Evolutionary conservation across 2,329 filamentous ascomycete species (phyloP).

Genomic region (Fusarium buxicola): DNA sequence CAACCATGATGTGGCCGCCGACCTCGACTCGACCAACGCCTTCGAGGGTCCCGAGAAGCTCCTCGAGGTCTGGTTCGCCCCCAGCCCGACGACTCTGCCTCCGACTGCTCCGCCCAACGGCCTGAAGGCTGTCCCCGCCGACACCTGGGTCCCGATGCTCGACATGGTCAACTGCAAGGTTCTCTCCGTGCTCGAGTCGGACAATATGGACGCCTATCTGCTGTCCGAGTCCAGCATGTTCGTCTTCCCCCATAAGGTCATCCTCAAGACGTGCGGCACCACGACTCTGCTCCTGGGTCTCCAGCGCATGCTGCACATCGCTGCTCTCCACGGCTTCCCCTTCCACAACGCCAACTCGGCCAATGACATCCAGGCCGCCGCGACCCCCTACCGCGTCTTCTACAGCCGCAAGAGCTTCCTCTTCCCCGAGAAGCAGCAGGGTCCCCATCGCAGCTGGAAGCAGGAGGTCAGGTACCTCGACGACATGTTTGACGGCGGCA

Average conservation of each 20-base stretch:
- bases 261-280: constrained; percentile 97
- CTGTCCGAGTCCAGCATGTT: constrained; percentile 99
- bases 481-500: constrained; percentile 89
- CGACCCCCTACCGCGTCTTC: constrained; percentile 94
- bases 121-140: constrained; percentile 84
- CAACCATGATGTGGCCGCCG: constrained; percentile 92
- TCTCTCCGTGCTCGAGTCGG: constrained; percentile 90
- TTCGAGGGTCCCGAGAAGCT: constrained; percentile 99
- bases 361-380: constrained; percentile 77
- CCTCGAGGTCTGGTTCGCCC: constrained; percentile 97
- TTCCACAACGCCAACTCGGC: constrained; percentile 76
- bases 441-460: constrained; percentile 96
- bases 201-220: constrained; percentile 95
- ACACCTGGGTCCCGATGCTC: constrained; percentile 95
- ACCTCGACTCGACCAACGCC: constrained; percentile 93
- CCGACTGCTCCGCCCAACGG: constrained; percentile 77
- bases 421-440: constrained; percentile 92
- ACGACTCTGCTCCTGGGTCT: constrained; percentile 92
- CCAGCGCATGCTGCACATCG: constrained; percentile 91
- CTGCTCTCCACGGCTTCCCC: constrained; percentile 88
- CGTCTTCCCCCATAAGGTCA: constrained; percentile 99
- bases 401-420: constrained; percentile 99
- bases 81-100: constrained; percentile 79
- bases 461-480: constrained; percentile 95
- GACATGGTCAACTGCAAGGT: constrained; percentile 99